These are phyloP conservation scores for Narthecium ossifragum DNA, from an alignment of 106 monocot species.

Conservation along the genomic window DNA sequence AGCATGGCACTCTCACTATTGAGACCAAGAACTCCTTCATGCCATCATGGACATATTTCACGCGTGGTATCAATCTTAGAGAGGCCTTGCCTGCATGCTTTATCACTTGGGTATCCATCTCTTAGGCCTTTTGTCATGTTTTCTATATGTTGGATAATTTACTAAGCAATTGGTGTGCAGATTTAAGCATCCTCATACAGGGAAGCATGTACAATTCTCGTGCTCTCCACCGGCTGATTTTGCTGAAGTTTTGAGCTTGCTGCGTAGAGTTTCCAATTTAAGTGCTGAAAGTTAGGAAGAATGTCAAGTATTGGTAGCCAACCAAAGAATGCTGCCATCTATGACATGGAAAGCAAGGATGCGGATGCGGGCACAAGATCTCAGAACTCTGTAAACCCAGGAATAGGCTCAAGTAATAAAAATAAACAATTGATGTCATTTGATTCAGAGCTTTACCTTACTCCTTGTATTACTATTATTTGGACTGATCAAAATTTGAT, in stretches of 20 bases:
- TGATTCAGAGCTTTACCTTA: too few species aligned
- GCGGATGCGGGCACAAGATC: too few species aligned
- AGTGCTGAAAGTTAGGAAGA: not conserved
- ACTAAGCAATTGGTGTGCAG: constrained; percentile 21
- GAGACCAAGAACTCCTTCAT: constrained; percentile 35
- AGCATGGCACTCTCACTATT: constrained; percentile 71
- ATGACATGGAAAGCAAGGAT: too few species aligned
- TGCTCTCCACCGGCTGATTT: constrained; percentile 83
- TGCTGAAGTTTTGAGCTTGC: constrained; percentile 30
- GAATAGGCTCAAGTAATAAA: too few species aligned
- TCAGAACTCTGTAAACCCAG: too few species aligned
- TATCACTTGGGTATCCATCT: constrained; percentile 59
- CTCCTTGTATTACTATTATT: too few species aligned
- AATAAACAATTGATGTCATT: too few species aligned
- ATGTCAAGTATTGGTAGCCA: too few species aligned
- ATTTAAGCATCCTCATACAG: constrained; percentile 75
- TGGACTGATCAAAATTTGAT: too few species aligned
- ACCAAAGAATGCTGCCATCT: too few species aligned
- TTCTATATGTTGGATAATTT: not conserved
- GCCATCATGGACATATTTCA: constrained; percentile 30
- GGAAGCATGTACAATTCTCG: constrained; percentile 54
- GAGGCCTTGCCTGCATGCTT: constrained; percentile 87
- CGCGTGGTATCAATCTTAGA: constrained; percentile 52
- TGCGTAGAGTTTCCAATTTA: constrained; percentile 20
- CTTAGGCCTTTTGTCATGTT: not conserved